Evolutionary conservation across 2,329 filamentous ascomycete genomes (phyloP).

Genomic region (Hortaea werneckii): DNA sequence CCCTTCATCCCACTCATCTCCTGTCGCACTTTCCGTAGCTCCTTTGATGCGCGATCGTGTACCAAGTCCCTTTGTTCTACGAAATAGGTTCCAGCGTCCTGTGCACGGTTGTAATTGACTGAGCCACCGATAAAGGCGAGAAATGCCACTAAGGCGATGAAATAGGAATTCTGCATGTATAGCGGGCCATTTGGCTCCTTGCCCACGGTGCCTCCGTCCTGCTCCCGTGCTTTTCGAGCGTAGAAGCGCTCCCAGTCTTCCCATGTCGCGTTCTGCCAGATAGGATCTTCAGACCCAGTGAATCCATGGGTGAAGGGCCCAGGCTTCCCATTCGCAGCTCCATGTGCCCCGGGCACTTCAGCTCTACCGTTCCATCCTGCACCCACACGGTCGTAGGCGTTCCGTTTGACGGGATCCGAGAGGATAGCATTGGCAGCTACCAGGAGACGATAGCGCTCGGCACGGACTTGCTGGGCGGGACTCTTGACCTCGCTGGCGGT

Average conservation of each 20-base stretch:
- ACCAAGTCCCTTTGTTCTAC: slow-evolving; percentile 57
- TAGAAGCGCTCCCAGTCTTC: slow-evolving; percentile 90
- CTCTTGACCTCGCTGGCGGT: slow-evolving; percentile 32
- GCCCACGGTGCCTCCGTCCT: slow-evolving; percentile 17
- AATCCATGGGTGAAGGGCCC: slow-evolving; percentile 26
- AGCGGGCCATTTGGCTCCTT: slow-evolving; percentile 41
- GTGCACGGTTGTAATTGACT: slow-evolving; percentile 61
- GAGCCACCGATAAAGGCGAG: slow-evolving; percentile 61
- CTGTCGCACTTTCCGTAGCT: slow-evolving; percentile 46
- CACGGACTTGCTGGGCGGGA: slow-evolving; percentile 43
- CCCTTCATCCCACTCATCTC: slow-evolving; percentile 39
- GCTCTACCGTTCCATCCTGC: slow-evolving; percentile 61
- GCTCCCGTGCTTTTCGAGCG: slow-evolving; percentile 28
- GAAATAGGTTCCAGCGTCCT: slow-evolving; percentile 49
- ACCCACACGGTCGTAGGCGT: slow-evolving; percentile 72
- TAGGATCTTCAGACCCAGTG: slow-evolving; percentile 34
- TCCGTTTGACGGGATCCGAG: slow-evolving; percentile 66
- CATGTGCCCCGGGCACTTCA: slow-evolving; percentile 15
- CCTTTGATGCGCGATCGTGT: slow-evolving; percentile 56
- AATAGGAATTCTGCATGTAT: slow-evolving; percentile 70
- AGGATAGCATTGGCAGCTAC: slow-evolving; percentile 83
- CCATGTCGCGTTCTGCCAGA: slow-evolving; percentile 79
- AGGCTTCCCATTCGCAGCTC: slow-evolving; percentile 6
- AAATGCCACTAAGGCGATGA: slow-evolving; percentile 61
- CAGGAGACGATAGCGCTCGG: slow-evolving; percentile 85